Conservation (phyloP, 2,329 filamentous ascomycete genomes). For the Domatiomyces globalis region DNA sequence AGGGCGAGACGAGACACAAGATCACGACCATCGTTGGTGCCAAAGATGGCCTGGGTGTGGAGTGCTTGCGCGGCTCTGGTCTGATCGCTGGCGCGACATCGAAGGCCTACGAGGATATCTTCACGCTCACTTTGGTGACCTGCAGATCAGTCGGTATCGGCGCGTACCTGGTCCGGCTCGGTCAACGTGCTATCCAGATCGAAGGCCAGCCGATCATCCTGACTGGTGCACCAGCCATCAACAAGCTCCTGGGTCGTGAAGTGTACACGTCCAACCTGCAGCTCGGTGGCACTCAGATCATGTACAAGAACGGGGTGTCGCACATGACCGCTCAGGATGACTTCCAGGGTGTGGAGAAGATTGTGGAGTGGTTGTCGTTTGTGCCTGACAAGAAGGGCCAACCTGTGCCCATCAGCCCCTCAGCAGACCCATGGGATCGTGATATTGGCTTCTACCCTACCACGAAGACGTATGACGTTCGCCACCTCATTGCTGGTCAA, state of each 20-base stretch:
- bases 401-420: constrained; percentile 82
- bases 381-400: constrained; percentile 90
- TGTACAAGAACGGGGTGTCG: constrained; percentile 99
- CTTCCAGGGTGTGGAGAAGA: constrained; percentile 94
- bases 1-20: constrained; percentile 82
- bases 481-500: constrained; percentile 83
- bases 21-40: constrained; percentile 86
- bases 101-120: constrained; percentile 95
- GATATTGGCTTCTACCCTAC: constrained; percentile 68
- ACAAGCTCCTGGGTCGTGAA: constrained; percentile 94
- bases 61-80: constrained; percentile 92
- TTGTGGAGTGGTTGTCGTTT: constrained; percentile 95
- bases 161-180: constrained; percentile 94
- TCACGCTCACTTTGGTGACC: constrained; percentile 93
- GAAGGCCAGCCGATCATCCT: constrained; percentile 98
- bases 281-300: constrained; percentile 99
- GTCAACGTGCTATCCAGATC: constrained; percentile 96
- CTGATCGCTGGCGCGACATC: constrained; percentile 96
- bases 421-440: constrained; percentile 78
- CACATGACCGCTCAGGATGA: constrained; percentile 97
- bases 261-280: constrained; percentile 98
- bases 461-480: constrained; percentile 80
- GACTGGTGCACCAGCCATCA: constrained; percentile 90
- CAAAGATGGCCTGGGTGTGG: constrained; percentile 92
- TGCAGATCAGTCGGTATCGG: constrained; percentile 98